These are phyloP conservation scores for Claviceps arundinis DNA, from an alignment of 2,329 filamentous ascomycete species.

Conservation along the genomic window DNA sequence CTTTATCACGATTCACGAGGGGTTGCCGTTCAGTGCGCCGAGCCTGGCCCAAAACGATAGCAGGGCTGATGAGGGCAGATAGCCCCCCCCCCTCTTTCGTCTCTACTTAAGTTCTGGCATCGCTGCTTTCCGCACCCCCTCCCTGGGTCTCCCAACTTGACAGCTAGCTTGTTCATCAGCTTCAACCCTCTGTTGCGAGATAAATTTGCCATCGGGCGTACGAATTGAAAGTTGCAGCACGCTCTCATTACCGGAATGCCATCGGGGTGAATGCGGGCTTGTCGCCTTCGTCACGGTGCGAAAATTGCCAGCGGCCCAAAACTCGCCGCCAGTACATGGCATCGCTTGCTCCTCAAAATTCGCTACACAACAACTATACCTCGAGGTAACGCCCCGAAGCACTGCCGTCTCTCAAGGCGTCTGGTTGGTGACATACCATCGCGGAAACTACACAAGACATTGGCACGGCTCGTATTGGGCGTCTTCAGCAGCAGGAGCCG, in stretches of 20 bases:
- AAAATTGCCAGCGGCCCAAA: slow-evolving; percentile 11
- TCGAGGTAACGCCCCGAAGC: background rate
- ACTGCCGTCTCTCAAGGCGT: background rate
- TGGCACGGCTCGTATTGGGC: slow-evolving; percentile 9
- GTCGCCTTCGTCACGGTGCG: slow-evolving; percentile 13
- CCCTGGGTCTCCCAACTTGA: background rate
- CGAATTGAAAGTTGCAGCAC: background rate
- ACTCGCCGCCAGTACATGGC: slow-evolving; percentile 3
- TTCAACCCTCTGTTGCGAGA: background rate
- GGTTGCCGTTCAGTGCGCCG: slow-evolving; percentile 4
- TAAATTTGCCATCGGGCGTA: background rate
- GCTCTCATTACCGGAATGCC: slow-evolving; percentile 10
- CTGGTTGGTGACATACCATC: background rate
- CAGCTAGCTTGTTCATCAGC: background rate
- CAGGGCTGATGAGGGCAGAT: background rate
- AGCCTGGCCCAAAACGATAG: slow-evolving; percentile 1
- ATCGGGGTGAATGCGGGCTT: slow-evolving; percentile 14
- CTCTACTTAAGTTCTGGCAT: slow-evolving; percentile 1
- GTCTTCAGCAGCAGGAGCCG: slow-evolving; percentile 7
- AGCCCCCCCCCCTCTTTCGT: background rate
- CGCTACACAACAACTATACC: background rate
- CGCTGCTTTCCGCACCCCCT: background rate
- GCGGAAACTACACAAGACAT: background rate
- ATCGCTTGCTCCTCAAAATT: background rate
- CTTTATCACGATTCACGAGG: slow-evolving; percentile 2